Conservation (phyloP, 139 green algal genomes). For the Microglena sp. region DNA sequence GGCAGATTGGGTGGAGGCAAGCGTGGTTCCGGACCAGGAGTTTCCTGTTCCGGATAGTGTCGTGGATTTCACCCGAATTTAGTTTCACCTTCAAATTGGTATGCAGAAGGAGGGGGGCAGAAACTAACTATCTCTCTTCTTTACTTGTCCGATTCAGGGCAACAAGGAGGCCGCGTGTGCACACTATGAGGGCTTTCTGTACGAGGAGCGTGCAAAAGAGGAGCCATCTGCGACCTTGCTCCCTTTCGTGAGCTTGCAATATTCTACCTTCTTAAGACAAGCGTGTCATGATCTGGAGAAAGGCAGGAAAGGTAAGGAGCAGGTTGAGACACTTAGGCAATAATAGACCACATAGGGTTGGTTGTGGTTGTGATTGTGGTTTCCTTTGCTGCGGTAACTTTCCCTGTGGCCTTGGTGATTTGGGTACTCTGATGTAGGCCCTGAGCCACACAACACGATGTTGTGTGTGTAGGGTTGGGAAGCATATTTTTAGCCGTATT, state of each 20-base stretch:
- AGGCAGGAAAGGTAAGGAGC: constrained; percentile 1
- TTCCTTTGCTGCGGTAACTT: not conserved
- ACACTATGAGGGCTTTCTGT: constrained; percentile 39
- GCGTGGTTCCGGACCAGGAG: too few species aligned
- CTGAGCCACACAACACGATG: too few species aligned
- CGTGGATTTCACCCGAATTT: not conserved
- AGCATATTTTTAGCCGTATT: too few species aligned
- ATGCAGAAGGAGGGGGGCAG: not conserved
- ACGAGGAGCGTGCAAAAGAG: constrained; percentile 38
- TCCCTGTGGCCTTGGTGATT: not conserved
- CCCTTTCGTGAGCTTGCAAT: constrained; percentile 50
- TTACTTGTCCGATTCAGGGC: constrained; percentile 11
- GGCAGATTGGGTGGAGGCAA: too few species aligned
- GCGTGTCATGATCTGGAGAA: constrained; percentile 14
- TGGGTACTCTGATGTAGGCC: not conserved
- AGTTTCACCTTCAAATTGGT: not conserved
- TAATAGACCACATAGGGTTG: not conserved
- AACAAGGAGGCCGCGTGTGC: constrained; percentile 28
- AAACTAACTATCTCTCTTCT: not conserved
- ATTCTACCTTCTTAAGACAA: constrained; percentile 49
- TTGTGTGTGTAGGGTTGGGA: too few species aligned
- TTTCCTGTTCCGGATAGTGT: too few species aligned
- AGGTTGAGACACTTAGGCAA: not conserved
- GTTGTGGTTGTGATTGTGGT: not conserved
- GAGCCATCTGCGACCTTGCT: constrained; percentile 12